Percentiles rank a stretch among this genome's conserved stretches.
Conservation (phyloP, 2,329 filamentous ascomycete species). For the Paecilomyces dactylethromorphus region DNA sequence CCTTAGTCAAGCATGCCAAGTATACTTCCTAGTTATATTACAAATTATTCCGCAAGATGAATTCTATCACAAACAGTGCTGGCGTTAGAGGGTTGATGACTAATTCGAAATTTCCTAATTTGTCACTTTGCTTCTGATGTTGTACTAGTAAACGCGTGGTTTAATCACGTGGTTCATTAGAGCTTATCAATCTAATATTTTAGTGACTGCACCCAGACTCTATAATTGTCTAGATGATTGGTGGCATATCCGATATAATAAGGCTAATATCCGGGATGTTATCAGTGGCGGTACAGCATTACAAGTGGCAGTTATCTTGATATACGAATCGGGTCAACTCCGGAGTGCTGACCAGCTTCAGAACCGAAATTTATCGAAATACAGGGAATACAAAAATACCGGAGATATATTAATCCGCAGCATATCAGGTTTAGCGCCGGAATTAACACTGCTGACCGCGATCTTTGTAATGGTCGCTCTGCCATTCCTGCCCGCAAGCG, state of each 20-base stretch:
- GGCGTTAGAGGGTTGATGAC: too few relatives aligned
- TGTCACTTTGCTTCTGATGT: neutral
- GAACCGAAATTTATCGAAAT: neutral
- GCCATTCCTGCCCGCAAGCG: neutral
- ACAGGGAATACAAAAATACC: neutral
- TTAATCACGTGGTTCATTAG: neutral
- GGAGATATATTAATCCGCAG: neutral
- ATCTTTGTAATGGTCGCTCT: conserved; percentile 18
- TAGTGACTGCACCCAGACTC: neutral
- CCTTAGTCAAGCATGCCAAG: too few relatives aligned
- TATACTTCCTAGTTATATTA: too few relatives aligned
- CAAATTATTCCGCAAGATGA: too few relatives aligned
- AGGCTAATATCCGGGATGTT: neutral
- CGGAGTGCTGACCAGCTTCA: neutral
- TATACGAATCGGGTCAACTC: neutral
- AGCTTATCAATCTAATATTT: neutral
- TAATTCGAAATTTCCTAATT: neutral
- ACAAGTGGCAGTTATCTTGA: neutral
- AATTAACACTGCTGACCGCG: conserved; percentile 15
- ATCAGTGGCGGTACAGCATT: neutral
- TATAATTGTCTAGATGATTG: neutral
- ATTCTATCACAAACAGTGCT: too few relatives aligned
- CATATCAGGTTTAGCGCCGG: neutral
- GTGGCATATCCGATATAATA: neutral
- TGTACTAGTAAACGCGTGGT: neutral